A percentile compares a stretch with the other conserved stretches of the same genome.
Conservation (phyloP, 352 stramenopile genomes). For the Thraustochytrium striatum region DNA sequence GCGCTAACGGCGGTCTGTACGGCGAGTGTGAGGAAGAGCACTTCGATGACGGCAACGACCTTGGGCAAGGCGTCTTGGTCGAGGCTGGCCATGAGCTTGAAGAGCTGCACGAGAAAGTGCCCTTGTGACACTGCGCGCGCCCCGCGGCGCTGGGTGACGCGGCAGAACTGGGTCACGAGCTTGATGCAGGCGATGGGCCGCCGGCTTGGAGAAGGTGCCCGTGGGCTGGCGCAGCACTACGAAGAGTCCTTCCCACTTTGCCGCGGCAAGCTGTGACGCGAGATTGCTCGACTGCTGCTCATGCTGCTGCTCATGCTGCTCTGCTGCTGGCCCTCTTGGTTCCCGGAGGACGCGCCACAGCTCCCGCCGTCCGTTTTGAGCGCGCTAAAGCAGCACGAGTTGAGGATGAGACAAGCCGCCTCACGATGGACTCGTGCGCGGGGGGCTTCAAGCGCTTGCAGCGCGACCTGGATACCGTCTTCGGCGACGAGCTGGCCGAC, state of each 20-base stretch:
- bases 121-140: background rate
- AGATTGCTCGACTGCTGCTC: background rate
- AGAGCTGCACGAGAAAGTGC: background rate
- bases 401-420: constrained; percentile 19
- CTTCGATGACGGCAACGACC: background rate
- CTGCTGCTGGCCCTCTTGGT: background rate
- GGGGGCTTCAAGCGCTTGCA: background rate
- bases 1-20: background rate
- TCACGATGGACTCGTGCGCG: constrained; percentile 41
- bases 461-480: background rate
- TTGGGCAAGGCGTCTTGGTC: background rate
- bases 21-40: background rate
- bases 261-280: background rate
- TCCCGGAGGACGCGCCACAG: background rate
- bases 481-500: background rate
- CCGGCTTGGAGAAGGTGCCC: background rate
- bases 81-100: background rate
- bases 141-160: background rate
- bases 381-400: background rate
- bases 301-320: background rate
- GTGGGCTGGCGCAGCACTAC: background rate
- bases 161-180: constrained; percentile 31
- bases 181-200: constrained; percentile 2
- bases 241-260: background rate
- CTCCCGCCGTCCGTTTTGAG: background rate